Percentiles rank a stretch among this genome's conserved stretches.
These are phyloP conservation scores for Osmanthus fragrans DNA, from an alignment of 257 asterid genomes.

Conservation along the genomic window DNA sequence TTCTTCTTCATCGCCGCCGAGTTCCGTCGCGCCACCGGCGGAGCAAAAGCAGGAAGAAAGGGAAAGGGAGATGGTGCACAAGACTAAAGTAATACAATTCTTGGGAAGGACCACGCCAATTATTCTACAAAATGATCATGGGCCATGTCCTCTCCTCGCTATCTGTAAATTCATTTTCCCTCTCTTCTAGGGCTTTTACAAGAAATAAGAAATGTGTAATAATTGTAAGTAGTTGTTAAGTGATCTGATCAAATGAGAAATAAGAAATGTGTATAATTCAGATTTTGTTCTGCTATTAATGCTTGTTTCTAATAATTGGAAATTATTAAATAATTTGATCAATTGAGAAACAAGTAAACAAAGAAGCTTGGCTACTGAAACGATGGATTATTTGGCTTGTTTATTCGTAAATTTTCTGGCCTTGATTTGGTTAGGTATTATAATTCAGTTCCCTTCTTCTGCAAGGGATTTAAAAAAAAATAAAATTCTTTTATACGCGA, in stretches of 20 bases:
- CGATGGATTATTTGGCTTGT: neutral
- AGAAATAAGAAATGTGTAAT: neutral
- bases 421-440: neutral
- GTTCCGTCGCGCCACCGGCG: constrained; percentile 23
- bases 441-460: neutral
- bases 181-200: constrained; percentile 32
- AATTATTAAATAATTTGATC: neutral
- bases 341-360: neutral
- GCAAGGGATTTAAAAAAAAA: neutral
- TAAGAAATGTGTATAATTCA: neutral
- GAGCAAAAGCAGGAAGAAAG: constrained; percentile 39
- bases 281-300: neutral
- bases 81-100: constrained; percentile 77
- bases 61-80: constrained; percentile 57
- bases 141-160: constrained; percentile 98
- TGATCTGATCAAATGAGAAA: neutral
- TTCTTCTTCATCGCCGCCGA: constrained; percentile 29
- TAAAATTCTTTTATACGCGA: too few species aligned
- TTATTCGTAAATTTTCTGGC: neutral
- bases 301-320: neutral
- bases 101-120: constrained; percentile 77
- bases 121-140: constrained; percentile 91
- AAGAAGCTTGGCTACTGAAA: neutral
- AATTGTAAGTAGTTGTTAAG: neutral
- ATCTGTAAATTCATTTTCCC: constrained; percentile 54